Evolutionary conservation across 768 basidiomycete genomes (phyloP), one percentile per base, ranked within the genome.

Genomic region (Mycena pura): DNA sequence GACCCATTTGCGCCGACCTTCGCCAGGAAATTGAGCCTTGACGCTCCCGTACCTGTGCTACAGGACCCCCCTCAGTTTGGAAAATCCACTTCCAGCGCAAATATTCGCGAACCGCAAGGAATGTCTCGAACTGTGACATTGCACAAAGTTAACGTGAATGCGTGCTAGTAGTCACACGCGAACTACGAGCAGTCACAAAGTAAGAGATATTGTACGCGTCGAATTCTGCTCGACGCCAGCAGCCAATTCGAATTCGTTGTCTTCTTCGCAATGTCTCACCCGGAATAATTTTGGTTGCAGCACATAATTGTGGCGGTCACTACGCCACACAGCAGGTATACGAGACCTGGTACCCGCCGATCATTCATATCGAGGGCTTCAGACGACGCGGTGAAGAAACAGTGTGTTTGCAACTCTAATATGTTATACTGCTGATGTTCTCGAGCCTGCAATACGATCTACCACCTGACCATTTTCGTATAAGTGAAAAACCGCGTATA

Each of bases 361-460:
- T n/a, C n/a, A n/a, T n/a, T n/a, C n/a, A n/a, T n/a, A n/a, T n/a
- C n/a, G n/a, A n/a, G n/a, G n/a, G n/a, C n/a, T n/a, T n/a, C n/a
- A n/a, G n/a, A n/a, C n/a, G n/a, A n/a, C n/a, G n/a, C n/a, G n/a
- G n/a, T n/a, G n/a, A 9, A 49, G 10, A 50, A 19, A 38, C 36
- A 40, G 40, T 63, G 58, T 60, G 45, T 61, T 46, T 34, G 34
- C 31, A 19, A 53, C 17, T 56, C 45, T 54, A 57, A 59, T 58
- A 65, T 47, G 43, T 73, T 75, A 90, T 74, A 90, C 88, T 65
- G 84, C 87, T 41, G 88, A 91, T 28, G 86, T 86, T 73, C 91
- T 84, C 31, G 92, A 91, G 45, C 92, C 92, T 34, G 87, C 90
- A 70, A 94, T 69, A 63, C 90, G 86, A 75, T 95, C 93, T 58